A percentile compares a stretch with the other conserved stretches of the same genome.
Evolutionary conservation across 768 basidiomycete genomes (phyloP).

Genomic region (Kwoniella heveanensis): DNA sequence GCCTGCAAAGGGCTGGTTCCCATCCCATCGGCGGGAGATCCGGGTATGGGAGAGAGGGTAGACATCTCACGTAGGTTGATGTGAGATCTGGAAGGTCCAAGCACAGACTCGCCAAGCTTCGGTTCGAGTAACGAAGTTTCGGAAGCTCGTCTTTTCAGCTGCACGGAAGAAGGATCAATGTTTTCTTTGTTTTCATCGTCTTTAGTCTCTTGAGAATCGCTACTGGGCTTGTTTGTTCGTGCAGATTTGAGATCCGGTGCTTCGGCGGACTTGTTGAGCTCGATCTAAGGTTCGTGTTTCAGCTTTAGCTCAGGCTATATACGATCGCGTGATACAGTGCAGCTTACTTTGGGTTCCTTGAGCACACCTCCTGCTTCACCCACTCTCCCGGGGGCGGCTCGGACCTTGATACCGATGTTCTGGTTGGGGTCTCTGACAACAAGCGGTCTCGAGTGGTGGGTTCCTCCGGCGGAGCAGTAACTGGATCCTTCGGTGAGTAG

Average conservation of each 20-base stretch:
- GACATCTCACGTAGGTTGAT: slow-evolving; percentile 13
- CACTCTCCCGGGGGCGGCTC: slow-evolving; percentile 2
- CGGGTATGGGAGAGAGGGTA: slow-evolving; percentile 29
- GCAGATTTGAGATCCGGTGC: background rate
- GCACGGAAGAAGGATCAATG: slow-evolving; percentile 8
- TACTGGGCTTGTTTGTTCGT: background rate
- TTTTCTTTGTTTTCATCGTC: slow-evolving; percentile 13
- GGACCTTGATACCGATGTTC: slow-evolving; percentile 24
- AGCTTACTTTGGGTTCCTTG: slow-evolving; percentile 3
- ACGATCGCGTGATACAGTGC: background rate
- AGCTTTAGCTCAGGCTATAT: background rate
- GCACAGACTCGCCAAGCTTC: slow-evolving; percentile 1
- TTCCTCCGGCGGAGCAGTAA: slow-evolving; percentile 15
- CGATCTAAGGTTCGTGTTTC: background rate
- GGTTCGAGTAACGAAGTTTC: slow-evolving; percentile 17
- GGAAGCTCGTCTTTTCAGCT: slow-evolving; percentile 15
- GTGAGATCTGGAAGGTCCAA: slow-evolving; percentile 17
- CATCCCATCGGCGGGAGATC: slow-evolving; percentile 22
- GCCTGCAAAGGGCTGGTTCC: slow-evolving; percentile 1
- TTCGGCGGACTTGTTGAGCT: background rate
- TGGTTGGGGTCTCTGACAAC: slow-evolving; percentile 31
- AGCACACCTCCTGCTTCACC: background rate
- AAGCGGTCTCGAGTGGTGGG: slow-evolving; percentile 13
- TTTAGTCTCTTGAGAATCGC: slow-evolving; percentile 7
- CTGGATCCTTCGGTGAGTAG: slow-evolving; percentile 16